Conservation (phyloP, 2,329 filamentous ascomycete species). For the Fulvia fulva region DNA sequence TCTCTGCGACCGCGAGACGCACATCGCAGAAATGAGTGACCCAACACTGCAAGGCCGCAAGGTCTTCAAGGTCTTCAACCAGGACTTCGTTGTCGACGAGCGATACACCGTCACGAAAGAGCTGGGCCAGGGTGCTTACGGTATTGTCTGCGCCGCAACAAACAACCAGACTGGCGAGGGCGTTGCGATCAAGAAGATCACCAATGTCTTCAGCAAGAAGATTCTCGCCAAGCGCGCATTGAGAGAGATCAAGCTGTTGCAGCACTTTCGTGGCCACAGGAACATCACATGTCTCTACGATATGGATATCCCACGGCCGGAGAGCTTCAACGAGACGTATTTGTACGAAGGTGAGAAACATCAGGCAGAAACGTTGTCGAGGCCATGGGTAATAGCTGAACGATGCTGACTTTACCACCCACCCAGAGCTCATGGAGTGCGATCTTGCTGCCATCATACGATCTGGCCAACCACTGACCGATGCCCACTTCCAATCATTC, state of each 20-base stretch:
- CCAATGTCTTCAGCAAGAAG: constrained; percentile 99
- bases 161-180: constrained; percentile 89
- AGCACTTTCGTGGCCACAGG: constrained; percentile 75
- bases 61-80: constrained; percentile 99
- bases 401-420: not conserved
- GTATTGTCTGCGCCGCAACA: constrained; percentile 94
- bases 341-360: constrained; percentile 79
- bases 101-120: constrained; percentile 98
- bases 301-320: constrained; percentile 96
- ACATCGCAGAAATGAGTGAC: constrained; percentile 50
- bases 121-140: constrained; percentile 94
- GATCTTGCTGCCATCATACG: constrained; percentile 96
- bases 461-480: constrained; percentile 92
- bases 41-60: constrained; percentile 64
- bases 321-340: constrained; percentile 99
- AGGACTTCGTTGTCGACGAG: constrained; percentile 98
- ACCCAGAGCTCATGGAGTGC: constrained; percentile 96
- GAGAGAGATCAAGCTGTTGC: constrained; percentile 96
- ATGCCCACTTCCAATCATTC: constrained; percentile 99
- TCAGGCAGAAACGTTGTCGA: not conserved
- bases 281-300: constrained; percentile 96
- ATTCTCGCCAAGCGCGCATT: constrained; percentile 96
- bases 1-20: not conserved
- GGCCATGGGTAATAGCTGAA: not conserved
- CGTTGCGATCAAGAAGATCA: constrained; percentile 98